Evolutionary conservation across 148 eudicot species (phyloP).

Genomic region (Amaranthus hypochondriacus): DNA sequence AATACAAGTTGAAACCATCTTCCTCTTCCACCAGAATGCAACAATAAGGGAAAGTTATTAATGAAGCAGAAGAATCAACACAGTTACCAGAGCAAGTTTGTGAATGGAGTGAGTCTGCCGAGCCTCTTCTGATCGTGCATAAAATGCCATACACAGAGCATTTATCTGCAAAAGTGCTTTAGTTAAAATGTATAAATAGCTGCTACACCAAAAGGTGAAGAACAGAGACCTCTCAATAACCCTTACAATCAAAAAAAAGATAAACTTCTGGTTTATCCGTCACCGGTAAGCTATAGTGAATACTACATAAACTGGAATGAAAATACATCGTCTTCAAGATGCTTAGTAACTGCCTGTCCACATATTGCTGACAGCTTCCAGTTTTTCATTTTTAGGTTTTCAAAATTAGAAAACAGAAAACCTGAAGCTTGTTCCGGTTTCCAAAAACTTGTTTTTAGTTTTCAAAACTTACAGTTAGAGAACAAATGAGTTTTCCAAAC

Average conservation of each 20-base stretch:
- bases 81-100: conserved; percentile 83
- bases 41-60: not conserved
- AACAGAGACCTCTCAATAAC: not conserved
- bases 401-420: too few species aligned
- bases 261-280: not conserved
- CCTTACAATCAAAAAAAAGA: not conserved
- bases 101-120: conserved; percentile 91
- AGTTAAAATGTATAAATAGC: not conserved
- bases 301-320: not conserved
- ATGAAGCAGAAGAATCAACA: conserved; percentile 7
- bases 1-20: conserved; percentile 5
- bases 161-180: conserved; percentile 56
- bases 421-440: too few species aligned
- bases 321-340: not conserved
- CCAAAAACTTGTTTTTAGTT: too few species aligned
- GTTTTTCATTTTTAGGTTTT: too few species aligned
- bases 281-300: not conserved
- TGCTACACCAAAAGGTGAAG: not conserved
- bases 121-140: conserved; percentile 94
- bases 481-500: not conserved
- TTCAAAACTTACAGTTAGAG: too few species aligned
- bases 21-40: not conserved
- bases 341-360: not conserved
- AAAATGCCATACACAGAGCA: conserved; percentile 98
- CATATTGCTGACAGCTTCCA: too few species aligned